These are phyloP conservation scores for Crithidia mellificae DNA, from an alignment of 208 protist genomes.

Conservation along the genomic window DNA sequence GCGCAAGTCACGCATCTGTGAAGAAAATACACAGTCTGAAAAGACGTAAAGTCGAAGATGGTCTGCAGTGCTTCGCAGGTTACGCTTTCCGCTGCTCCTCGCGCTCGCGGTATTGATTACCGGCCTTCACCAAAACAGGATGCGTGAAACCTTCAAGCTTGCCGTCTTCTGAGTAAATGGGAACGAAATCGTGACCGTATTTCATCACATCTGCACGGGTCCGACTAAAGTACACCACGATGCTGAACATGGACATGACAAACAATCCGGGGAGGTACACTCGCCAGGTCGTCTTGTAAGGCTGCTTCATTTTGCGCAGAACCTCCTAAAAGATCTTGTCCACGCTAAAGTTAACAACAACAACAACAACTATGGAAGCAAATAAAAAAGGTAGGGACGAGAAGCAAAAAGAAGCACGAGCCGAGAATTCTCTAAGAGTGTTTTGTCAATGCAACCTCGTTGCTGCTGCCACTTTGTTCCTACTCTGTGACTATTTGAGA, in stretches of 20 bases:
- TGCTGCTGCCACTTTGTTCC: no score
- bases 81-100: conserved; percentile 40
- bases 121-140: conserved; percentile 78
- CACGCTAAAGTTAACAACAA: no score
- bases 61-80: no score
- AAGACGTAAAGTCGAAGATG: no score
- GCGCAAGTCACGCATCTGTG: background rate
- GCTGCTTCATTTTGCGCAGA: conserved; percentile 53
- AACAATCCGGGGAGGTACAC: conserved; percentile 82
- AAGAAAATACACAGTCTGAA: conserved; percentile 2
- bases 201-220: conserved; percentile 67
- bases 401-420: background rate
- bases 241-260: conserved; percentile 63
- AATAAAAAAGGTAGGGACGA: conserved; percentile 14
- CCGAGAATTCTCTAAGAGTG: no score
- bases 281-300: conserved; percentile 75
- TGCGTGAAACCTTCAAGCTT: conserved; percentile 89
- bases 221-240: conserved; percentile 72
- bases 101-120: conserved; percentile 68
- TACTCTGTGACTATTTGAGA: no score
- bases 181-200: conserved; percentile 84
- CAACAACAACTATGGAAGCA: no score
- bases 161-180: conserved; percentile 87
- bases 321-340: background rate
- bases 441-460: no score